Percentiles rank a stretch among this genome's conserved stretches.
These are phyloP conservation scores for Xylaria venustula DNA, from an alignment of 495 filamentous ascomycete species.

Conservation along the genomic window DNA sequence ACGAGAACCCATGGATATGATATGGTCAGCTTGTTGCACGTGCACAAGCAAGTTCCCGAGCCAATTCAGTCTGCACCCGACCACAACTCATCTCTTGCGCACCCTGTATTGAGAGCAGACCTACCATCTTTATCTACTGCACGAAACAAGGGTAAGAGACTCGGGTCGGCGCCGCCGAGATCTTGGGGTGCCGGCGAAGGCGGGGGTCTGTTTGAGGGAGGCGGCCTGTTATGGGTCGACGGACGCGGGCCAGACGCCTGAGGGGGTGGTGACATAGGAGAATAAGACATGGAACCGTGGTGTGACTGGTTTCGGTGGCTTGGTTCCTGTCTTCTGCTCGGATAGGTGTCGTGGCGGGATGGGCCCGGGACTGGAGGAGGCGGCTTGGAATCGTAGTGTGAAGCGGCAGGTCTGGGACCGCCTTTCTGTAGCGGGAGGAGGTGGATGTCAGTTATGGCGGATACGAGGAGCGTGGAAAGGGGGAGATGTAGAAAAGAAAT, in stretches of 20 bases:
- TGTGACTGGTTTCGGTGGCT: slow-evolving; percentile 17
- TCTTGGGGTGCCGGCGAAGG: slow-evolving; percentile 62
- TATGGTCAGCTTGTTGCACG: slow-evolving; percentile 1
- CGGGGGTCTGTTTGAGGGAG: slow-evolving; percentile 60
- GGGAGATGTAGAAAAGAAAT: too few relatives aligned
- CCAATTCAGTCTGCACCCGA: neutral
- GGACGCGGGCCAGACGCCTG: slow-evolving; percentile 46
- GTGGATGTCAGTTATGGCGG: slow-evolving; percentile 14
- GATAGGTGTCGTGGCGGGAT: slow-evolving; percentile 26
- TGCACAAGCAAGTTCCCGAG: neutral
- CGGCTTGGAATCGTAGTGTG: slow-evolving; percentile 42
- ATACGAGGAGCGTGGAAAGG: too few relatives aligned
- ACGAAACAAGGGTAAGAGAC: slow-evolving; percentile 81
- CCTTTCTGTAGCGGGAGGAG: slow-evolving; percentile 32
- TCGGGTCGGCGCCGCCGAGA: slow-evolving; percentile 63
- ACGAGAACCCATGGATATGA: neutral
- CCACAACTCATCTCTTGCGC: neutral
- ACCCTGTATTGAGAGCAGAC: slow-evolving; percentile 19
- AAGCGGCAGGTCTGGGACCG: slow-evolving; percentile 20
- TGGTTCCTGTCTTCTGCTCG: slow-evolving; percentile 5
- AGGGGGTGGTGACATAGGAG: slow-evolving; percentile 40
- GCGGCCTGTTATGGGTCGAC: slow-evolving; percentile 48
- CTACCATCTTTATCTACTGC: slow-evolving; percentile 82
- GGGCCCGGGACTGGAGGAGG: slow-evolving; percentile 21
- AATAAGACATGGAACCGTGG: slow-evolving; percentile 24